Percentiles rank a stretch among this genome's conserved stretches.
phyloP scores from a whole-genome alignment of 305 asterid genomes.

The Plantago lanceolata region DNA sequence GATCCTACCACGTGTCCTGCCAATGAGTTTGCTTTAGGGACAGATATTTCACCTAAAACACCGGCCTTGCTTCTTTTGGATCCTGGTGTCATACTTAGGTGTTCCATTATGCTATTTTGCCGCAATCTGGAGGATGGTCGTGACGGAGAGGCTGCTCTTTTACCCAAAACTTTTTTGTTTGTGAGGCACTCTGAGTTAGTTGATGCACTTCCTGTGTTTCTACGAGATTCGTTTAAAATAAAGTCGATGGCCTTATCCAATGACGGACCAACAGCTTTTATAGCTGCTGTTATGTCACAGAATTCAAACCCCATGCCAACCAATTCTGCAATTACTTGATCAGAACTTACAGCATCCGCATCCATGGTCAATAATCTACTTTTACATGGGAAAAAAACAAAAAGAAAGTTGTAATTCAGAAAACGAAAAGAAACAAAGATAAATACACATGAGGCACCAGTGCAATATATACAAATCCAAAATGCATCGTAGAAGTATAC shows the following conservation, averaged over 20 bases:
- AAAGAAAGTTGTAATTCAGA: neutral
- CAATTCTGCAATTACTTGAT: constrained; percentile 47
- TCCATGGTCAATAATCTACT: constrained; percentile 35
- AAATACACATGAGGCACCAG: neutral
- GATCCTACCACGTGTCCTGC: constrained; percentile 23
- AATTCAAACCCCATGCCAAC: constrained; percentile 66
- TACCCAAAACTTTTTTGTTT: constrained; percentile 28
- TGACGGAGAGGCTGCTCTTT: constrained; percentile 31
- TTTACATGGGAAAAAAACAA: neutral
- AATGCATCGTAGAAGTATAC: no score
- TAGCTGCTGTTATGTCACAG: constrained; percentile 44
- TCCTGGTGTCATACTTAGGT: constrained; percentile 31
- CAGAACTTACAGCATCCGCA: constrained; percentile 30
- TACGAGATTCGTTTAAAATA: constrained; percentile 44
- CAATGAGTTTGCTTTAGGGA: constrained; percentile 26
- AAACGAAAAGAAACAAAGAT: neutral
- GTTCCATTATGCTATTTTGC: constrained; percentile 48
- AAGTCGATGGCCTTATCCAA: constrained; percentile 52
- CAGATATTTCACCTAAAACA: constrained; percentile 18
- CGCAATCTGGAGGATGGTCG: constrained; percentile 37
- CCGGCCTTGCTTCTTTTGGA: constrained; percentile 37
- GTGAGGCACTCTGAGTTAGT: constrained; percentile 26
- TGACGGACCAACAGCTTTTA: constrained; percentile 54
- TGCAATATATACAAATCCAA: no score
- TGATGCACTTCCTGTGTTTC: constrained; percentile 34